Base-by-base conservation (phyloP, 163 green algal species). In the Scenedesmus sp. region DNA sequence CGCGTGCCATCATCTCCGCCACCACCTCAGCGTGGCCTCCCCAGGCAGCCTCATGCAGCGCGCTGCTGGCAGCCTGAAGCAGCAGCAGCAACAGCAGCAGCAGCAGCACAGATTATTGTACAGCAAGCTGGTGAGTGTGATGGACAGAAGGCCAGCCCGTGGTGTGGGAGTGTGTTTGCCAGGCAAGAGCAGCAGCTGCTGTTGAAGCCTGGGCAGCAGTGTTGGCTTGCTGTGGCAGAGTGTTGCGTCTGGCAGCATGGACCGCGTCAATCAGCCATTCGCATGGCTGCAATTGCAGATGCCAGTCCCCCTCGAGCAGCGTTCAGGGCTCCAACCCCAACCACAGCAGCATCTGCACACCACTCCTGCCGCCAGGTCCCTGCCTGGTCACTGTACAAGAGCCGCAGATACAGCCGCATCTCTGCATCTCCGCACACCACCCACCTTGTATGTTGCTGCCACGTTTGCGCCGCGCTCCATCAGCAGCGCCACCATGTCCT, bases 1-100 rank as follows among this genome's bases (percentile, higher is more conserved):
- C 84, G 18, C 46, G 46, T 9, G 57, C 23, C 74, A 93, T 57
- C 67, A 93, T 86, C 70, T 81, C 90, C 1, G 26, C 67, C 66
- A 93, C 90, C 56, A 90, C 90, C 3, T 59, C 70, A 13, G 83
- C 86, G 60, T 93, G 84, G 18, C 90, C 90, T 23, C 8, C 59
- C 70, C 66, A 86, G 23, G 90, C 90, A n/a, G 90, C 90, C 73
- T 93, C 90, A 52, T 93, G 90, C 83, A 93, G 67, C 6, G 90
- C 90, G 76, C 70, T 87, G 84, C 70, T 86, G 55, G 82, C 55
- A 59, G 82, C 64, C 89, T 89, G 82, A 64, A 87, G 12, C 84
- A 60, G 60, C 18, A 59, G 59, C 26, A 1, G 7, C 20, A 26
- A 16, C 52, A n/a, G 52, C 26, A 90, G 82, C 55, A 84, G 73